Conservation (phyloP, 1,284 basidiomycete genomes). For the Microbotryum saponariae region DNA sequence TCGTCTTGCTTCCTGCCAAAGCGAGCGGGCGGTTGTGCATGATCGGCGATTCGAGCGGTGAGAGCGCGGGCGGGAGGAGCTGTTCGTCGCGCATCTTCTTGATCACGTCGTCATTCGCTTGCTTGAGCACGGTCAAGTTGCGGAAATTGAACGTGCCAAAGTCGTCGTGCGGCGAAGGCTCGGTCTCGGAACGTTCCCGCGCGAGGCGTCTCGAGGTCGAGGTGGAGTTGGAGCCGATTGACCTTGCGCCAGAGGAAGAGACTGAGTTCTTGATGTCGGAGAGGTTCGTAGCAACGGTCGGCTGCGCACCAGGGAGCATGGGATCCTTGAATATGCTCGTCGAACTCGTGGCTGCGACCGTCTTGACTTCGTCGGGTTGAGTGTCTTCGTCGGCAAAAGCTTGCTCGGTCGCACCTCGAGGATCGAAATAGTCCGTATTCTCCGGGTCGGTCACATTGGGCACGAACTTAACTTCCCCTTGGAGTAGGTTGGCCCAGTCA, state of each 20-base stretch:
- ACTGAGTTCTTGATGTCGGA: too few relatives aligned
- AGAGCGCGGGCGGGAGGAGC: slow-evolving; percentile 17
- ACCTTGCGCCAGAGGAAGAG: too few relatives aligned
- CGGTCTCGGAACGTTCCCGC: slow-evolving; percentile 25
- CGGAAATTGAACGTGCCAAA: slow-evolving; percentile 99
- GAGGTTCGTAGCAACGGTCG: too few relatives aligned
- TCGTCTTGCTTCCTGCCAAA: not conserved
- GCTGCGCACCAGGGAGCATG: too few relatives aligned
- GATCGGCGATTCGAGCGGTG: slow-evolving; percentile 24
- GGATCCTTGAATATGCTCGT: slow-evolving; percentile 37
- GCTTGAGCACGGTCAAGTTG: slow-evolving; percentile 91
- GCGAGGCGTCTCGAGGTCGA: slow-evolving; percentile 1
- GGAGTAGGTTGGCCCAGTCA: slow-evolving; percentile 86
- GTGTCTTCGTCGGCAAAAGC: slow-evolving; percentile 75
- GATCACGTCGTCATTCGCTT: slow-evolving; percentile 97
- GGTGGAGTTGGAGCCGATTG: not conserved
- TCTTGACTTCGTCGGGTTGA: slow-evolving; percentile 48
- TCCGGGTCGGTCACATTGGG: slow-evolving; percentile 92
- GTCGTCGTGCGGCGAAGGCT: slow-evolving; percentile 50
- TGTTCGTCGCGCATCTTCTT: slow-evolving; percentile 62
- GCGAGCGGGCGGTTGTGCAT: slow-evolving; percentile 30
- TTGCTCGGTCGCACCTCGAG: slow-evolving; percentile 81
- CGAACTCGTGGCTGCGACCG: slow-evolving; percentile 48
- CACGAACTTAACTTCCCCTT: slow-evolving; percentile 85
- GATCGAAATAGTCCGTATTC: slow-evolving; percentile 98